These are phyloP conservation scores for Ceratonia siliqua DNA, from an alignment of 306 rosid genomes.

Conservation along the genomic window DNA sequence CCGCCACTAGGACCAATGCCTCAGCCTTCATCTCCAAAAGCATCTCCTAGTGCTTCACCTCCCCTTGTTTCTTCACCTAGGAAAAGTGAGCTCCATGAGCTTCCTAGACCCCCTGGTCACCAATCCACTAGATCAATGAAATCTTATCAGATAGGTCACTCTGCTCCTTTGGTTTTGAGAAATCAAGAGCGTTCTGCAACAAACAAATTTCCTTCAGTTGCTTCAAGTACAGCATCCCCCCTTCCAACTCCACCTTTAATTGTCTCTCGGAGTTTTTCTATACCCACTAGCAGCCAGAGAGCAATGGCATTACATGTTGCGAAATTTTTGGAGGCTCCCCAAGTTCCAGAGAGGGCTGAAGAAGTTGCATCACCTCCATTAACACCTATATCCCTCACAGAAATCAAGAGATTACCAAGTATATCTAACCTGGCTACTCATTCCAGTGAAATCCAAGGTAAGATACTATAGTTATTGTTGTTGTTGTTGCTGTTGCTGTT, in stretches of 20 bases:
- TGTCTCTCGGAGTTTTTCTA: slow-evolving; percentile 80
- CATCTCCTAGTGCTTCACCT: slow-evolving; percentile 77
- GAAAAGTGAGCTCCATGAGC: slow-evolving; percentile 90
- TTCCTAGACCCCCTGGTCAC: slow-evolving; percentile 83
- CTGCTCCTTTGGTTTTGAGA: slow-evolving; percentile 68
- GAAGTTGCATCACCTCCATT: slow-evolving; percentile 72
- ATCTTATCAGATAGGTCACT: slow-evolving; percentile 62
- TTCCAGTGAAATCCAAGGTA: slow-evolving; percentile 66
- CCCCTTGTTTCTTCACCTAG: slow-evolving; percentile 75
- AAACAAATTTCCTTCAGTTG: slow-evolving; percentile 49
- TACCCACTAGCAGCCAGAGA: slow-evolving; percentile 79
- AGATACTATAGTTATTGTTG: slow-evolving; percentile 30
- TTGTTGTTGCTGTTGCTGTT: slow-evolving; percentile 7
- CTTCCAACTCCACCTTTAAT: slow-evolving; percentile 77
- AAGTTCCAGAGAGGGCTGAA: slow-evolving; percentile 50
- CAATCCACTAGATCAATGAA: slow-evolving; percentile 47
- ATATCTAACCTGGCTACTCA: slow-evolving; percentile 54
- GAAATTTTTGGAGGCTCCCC: slow-evolving; percentile 62
- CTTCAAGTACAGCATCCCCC: slow-evolving; percentile 72
- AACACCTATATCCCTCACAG: slow-evolving; percentile 62
- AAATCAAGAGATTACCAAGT: slow-evolving; percentile 39
- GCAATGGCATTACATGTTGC: slow-evolving; percentile 57
- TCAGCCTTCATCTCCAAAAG: slow-evolving; percentile 71
- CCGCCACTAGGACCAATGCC: slow-evolving; percentile 49
- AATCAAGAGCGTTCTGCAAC: slow-evolving; percentile 51